Percentiles rank a stretch among this genome's conserved stretches.
Conservation (phyloP, 805 yeast species). For the Lipomyces starkeyi region DNA sequence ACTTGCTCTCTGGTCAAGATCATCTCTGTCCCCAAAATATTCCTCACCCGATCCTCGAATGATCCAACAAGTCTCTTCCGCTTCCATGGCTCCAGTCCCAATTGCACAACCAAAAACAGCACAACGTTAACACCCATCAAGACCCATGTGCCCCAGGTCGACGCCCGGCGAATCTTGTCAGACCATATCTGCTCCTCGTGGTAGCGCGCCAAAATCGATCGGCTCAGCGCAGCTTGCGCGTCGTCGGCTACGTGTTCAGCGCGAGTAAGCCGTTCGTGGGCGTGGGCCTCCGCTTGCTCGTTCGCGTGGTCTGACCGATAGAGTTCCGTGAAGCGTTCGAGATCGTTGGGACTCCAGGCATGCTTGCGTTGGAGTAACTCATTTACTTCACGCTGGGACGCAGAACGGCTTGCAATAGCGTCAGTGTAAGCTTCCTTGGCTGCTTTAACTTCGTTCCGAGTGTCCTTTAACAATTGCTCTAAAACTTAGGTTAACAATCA, state of each 20-base stretch:
- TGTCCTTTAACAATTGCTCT: slow-evolving; percentile 59
- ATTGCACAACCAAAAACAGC: slow-evolving; percentile 79
- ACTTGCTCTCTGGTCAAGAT: not conserved
- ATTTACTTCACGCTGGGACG: slow-evolving; percentile 82
- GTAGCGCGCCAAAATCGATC: slow-evolving; percentile 82
- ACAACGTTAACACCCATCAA: slow-evolving; percentile 86
- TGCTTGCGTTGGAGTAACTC: slow-evolving; percentile 85
- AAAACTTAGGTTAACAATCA: slow-evolving; percentile 38
- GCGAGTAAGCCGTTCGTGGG: slow-evolving; percentile 53
- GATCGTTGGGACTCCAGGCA: slow-evolving; percentile 77
- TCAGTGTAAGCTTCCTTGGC: slow-evolving; percentile 60
- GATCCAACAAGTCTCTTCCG: slow-evolving; percentile 77
- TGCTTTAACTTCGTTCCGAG: slow-evolving; percentile 55
- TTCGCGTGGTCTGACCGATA: slow-evolving; percentile 82
- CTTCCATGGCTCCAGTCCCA: slow-evolving; percentile 94
- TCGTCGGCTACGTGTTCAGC: slow-evolving; percentile 72
- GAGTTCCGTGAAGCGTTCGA: slow-evolving; percentile 81
- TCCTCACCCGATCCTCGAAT: slow-evolving; percentile 79
- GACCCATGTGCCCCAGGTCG: slow-evolving; percentile 95
- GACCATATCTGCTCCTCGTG: slow-evolving; percentile 99
- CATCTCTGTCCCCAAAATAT: slow-evolving; percentile 51
- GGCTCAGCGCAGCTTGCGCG: slow-evolving; percentile 68
- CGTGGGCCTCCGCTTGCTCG: slow-evolving; percentile 61
- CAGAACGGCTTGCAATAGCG: slow-evolving; percentile 68
- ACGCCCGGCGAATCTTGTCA: slow-evolving; percentile 89